A percentile compares a stretch with the other conserved stretches of the same genome.
These are phyloP conservation scores for Agroathelia rolfsii DNA, from an alignment of 1,284 basidiomycete species.

Conservation along the genomic window DNA sequence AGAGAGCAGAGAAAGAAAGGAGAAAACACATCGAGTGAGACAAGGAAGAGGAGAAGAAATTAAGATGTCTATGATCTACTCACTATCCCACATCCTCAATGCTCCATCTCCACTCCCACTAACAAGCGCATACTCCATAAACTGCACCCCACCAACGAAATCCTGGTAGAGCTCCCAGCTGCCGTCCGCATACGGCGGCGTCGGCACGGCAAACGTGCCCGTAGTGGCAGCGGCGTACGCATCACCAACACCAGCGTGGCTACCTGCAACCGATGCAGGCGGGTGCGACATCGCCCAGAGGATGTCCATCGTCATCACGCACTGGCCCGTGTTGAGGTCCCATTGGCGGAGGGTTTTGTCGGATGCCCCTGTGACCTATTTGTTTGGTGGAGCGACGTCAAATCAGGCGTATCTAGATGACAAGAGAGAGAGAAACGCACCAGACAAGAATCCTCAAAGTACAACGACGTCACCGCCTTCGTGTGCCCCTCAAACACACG, in stretches of 20 bases:
- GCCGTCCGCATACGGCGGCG: constrained; percentile 82
- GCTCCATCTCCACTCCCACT: constrained; percentile 96
- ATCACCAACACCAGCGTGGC: constrained; percentile 42
- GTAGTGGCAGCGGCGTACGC: constrained; percentile 48
- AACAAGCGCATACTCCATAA: constrained; percentile 97
- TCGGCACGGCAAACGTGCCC: constrained; percentile 71
- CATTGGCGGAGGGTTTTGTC: constrained; percentile 98
- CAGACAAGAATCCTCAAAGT: constrained; percentile 91
- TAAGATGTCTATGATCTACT: too few species aligned
- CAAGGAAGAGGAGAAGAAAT: too few species aligned
- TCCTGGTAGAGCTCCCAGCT: constrained; percentile 95
- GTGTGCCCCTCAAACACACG: constrained; percentile 84
- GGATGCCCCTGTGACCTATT: constrained; percentile 90
- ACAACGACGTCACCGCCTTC: constrained; percentile 85
- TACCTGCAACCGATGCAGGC: constrained; percentile 37
- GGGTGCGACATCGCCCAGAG: constrained; percentile 98
- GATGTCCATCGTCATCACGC: constrained; percentile 99
- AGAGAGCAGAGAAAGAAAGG: constrained; percentile 7
- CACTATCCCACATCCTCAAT: constrained; percentile 99
- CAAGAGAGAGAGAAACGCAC: constrained; percentile 33
- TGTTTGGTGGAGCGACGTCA: too few species aligned
- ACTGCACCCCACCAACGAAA: constrained; percentile 95
- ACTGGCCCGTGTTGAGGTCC: constrained; percentile 96
- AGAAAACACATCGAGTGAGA: too few species aligned
- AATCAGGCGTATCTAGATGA: constrained; percentile 4